Evolutionary conservation across 257 asterid species (phyloP).

Genomic region (Plantago major): DNA sequence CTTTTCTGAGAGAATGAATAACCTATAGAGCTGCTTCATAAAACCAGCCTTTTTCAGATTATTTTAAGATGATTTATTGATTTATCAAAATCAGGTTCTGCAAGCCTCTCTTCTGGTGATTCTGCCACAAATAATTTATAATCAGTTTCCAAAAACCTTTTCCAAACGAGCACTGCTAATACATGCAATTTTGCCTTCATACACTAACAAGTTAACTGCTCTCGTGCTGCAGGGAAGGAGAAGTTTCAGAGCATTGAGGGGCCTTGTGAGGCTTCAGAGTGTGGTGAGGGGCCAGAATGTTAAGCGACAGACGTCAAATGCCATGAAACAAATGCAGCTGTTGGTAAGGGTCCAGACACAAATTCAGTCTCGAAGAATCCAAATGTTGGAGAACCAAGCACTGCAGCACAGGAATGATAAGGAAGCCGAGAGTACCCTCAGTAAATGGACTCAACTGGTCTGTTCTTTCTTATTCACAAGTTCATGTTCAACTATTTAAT

Average conservation of each 20-base stretch:
- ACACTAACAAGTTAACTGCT: background rate
- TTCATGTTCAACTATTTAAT: background rate
- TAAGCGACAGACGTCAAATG: slow-evolving; percentile 67
- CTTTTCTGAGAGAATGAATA: no score
- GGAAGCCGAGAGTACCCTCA: slow-evolving; percentile 55
- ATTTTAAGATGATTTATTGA: no score
- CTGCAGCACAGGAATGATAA: slow-evolving; percentile 36
- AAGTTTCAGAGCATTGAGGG: slow-evolving; percentile 76
- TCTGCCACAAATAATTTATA: no score
- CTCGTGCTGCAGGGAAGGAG: slow-evolving; percentile 57
- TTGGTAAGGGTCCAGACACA: slow-evolving; percentile 80
- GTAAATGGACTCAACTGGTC: slow-evolving; percentile 73
- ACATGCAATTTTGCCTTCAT: background rate
- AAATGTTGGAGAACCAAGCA: slow-evolving; percentile 71
- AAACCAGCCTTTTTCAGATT: no score
- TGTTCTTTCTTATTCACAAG: slow-evolving; percentile 33
- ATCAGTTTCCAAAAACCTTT: no score
- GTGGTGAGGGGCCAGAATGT: slow-evolving; percentile 74
- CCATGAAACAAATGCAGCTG: slow-evolving; percentile 96
- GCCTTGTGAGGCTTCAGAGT: slow-evolving; percentile 93
- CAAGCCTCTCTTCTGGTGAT: no score
- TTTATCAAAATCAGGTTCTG: no score
- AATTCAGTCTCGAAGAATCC: slow-evolving; percentile 79
- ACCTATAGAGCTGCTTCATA: no score
- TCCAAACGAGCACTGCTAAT: background rate